Percentiles rank a stretch among this genome's conserved stretches.
These are phyloP conservation scores for Sporisorium reilianum DNA, from an alignment of 1,284 basidiomycete genomes.

Conservation along the genomic window DNA sequence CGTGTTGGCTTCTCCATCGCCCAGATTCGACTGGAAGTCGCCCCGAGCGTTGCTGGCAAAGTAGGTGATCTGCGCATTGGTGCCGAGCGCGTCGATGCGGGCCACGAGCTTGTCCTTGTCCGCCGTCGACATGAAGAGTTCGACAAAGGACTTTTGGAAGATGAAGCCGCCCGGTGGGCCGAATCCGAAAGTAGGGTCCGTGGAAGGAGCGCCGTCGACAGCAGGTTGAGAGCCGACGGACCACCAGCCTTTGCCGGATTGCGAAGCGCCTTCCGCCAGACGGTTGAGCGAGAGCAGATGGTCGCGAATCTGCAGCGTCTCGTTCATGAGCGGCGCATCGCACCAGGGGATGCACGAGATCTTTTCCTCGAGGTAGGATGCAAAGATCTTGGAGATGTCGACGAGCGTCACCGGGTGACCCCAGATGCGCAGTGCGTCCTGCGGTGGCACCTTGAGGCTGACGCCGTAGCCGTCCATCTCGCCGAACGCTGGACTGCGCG, in stretches of 20 bases:
- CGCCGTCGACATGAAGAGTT: slow-evolving; percentile 83
- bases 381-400: slow-evolving; percentile 84
- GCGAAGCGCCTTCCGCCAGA: neutral
- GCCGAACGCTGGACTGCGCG: slow-evolving; percentile 66
- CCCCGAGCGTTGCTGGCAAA: slow-evolving; percentile 81
- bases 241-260: slow-evolving; percentile 76
- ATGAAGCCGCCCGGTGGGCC: slow-evolving; percentile 91
- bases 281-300: slow-evolving; percentile 80
- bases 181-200: slow-evolving; percentile 82
- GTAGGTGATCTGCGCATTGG: slow-evolving; percentile 79
- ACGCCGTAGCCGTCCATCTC: slow-evolving; percentile 69
- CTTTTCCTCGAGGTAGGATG: slow-evolving; percentile 80
- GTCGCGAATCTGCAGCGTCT: slow-evolving; percentile 84
- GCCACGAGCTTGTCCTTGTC: slow-evolving; percentile 78
- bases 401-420: slow-evolving; percentile 78
- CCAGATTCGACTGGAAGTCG: slow-evolving; percentile 68
- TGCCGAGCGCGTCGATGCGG: slow-evolving; percentile 74
- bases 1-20: slow-evolving; percentile 70
- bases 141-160: slow-evolving; percentile 97
- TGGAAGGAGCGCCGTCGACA: slow-evolving; percentile 61
- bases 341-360: slow-evolving; percentile 87
- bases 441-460: slow-evolving; percentile 71
- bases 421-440: slow-evolving; percentile 82
- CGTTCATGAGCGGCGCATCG: slow-evolving; percentile 82
- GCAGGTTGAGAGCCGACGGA: slow-evolving; percentile 94